phyloP scores from a whole-genome alignment of 2,329 filamentous ascomycete species.

The Colletotrichum euphorbiae region DNA sequence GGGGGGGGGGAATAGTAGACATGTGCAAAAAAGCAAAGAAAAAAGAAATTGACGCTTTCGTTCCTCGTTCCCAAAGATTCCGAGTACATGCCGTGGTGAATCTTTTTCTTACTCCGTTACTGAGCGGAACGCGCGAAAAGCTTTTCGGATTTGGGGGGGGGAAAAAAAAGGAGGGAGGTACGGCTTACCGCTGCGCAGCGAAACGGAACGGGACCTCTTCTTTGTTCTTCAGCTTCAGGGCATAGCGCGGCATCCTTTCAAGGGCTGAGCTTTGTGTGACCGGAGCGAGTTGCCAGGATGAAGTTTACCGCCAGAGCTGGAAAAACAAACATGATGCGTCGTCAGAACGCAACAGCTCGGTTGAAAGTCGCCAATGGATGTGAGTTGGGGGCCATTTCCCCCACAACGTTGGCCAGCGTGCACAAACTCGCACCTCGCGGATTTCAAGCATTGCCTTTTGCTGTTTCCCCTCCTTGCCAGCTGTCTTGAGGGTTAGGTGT shows the following conservation, averaged over 20 bases:
- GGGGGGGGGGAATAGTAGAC: background rate
- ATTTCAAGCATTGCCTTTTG: too few species aligned
- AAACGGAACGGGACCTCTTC: too few species aligned
- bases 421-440: too few species aligned
- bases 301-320: constrained; percentile 3
- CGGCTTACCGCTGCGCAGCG: too few species aligned
- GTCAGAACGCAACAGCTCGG: constrained; percentile 2
- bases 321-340: constrained; percentile 1
- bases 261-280: background rate
- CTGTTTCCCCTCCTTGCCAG: too few species aligned
- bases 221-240: too few species aligned
- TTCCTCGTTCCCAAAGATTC: background rate
- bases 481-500: background rate
- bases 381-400: background rate
- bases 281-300: background rate
- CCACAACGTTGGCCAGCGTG: too few species aligned
- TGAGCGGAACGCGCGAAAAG: too few species aligned
- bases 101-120: background rate
- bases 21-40: background rate
- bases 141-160: too few species aligned
- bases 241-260: too few species aligned
- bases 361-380: constrained; percentile 1
- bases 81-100: too few species aligned
- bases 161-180: too few species aligned
- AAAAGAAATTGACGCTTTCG: background rate